Conservation (phyloP, 2,329 filamentous ascomycete genomes). For the Pseudopithomyces chartarum region DNA sequence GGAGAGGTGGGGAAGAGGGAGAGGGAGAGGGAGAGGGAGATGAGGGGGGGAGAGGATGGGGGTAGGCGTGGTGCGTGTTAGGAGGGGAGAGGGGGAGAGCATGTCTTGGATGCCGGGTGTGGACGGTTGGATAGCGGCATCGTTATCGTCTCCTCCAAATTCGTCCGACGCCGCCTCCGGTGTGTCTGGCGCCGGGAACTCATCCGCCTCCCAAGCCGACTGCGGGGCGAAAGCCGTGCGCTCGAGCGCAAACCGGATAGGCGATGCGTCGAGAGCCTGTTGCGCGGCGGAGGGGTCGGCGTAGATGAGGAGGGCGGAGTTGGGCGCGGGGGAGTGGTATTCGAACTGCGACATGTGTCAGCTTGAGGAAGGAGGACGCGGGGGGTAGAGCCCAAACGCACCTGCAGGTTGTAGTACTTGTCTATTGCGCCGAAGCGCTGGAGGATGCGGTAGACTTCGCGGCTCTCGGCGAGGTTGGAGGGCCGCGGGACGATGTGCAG, state of each 20-base stretch:
- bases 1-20: conserved; percentile 31
- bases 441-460: conserved; percentile 54
- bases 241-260: conserved; percentile 54
- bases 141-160: background rate
- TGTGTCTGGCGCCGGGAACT: no score
- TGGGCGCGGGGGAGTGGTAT: conserved; percentile 46
- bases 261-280: conserved; percentile 50
- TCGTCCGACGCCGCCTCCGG: no score
- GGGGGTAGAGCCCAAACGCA: conserved; percentile 28
- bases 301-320: conserved; percentile 54
- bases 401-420: conserved; percentile 53
- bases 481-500: conserved; percentile 54
- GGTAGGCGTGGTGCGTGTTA: background rate
- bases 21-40: background rate
- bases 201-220: background rate
- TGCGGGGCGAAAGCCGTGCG: conserved; percentile 18
- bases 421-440: conserved; percentile 56
- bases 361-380: background rate
- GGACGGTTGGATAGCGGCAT: conserved; percentile 2
- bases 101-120: conserved; percentile 35
- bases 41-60: background rate
- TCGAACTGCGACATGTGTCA: conserved; percentile 47
- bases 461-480: conserved; percentile 54
- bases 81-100: conserved; percentile 28
- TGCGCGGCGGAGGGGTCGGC: conserved; percentile 47